These are phyloP conservation scores for Naematelia aurantialba DNA, from an alignment of 768 basidiomycete genomes.

Conservation along the genomic window DNA sequence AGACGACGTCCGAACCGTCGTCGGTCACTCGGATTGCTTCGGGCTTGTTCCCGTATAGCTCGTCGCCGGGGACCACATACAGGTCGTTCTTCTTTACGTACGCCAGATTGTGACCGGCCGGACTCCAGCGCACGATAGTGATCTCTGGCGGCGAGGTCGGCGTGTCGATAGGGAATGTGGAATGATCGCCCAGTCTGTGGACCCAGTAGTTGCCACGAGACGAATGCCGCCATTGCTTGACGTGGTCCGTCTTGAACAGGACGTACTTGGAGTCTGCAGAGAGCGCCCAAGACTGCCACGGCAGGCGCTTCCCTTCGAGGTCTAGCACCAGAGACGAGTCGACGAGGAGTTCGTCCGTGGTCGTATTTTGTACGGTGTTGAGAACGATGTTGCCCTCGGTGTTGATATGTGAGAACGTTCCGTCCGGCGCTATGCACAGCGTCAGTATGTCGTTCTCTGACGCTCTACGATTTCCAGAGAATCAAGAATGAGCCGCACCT, in stretches of 20 bases:
- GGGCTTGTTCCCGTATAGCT: conserved; percentile 17
- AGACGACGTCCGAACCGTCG: conserved; percentile 75
- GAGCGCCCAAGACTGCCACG: conserved; percentile 67
- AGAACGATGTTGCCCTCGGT: conserved; percentile 67
- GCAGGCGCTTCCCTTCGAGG: conserved; percentile 35
- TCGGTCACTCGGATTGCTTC: conserved; percentile 67
- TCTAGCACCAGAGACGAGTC: conserved; percentile 39
- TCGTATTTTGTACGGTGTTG: conserved; percentile 69
- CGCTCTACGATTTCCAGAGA: too few relatives aligned
- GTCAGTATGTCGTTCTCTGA: too few relatives aligned
- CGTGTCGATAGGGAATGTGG: conserved; percentile 67
- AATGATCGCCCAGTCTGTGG: conserved; percentile 67
- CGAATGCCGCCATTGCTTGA: conserved; percentile 94
- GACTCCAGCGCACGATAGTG: conserved; percentile 82
- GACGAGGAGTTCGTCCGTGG: conserved; percentile 33
- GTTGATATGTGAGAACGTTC: conserved; percentile 68
- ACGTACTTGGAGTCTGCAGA: conserved; percentile 90
- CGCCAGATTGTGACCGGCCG: conserved; percentile 73
- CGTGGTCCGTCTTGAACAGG: conserved; percentile 68
- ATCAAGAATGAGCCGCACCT: conserved; percentile 57
- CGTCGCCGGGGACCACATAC: conserved; percentile 62
- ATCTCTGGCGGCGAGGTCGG: conserved; percentile 68
- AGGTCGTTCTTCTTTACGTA: conserved; percentile 83
- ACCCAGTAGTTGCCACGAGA: conserved; percentile 88
- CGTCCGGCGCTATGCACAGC: conserved; percentile 76